Evolutionary conservation across 495 filamentous ascomycete species (phyloP).

Genomic region (Penicillium diatomitis): DNA sequence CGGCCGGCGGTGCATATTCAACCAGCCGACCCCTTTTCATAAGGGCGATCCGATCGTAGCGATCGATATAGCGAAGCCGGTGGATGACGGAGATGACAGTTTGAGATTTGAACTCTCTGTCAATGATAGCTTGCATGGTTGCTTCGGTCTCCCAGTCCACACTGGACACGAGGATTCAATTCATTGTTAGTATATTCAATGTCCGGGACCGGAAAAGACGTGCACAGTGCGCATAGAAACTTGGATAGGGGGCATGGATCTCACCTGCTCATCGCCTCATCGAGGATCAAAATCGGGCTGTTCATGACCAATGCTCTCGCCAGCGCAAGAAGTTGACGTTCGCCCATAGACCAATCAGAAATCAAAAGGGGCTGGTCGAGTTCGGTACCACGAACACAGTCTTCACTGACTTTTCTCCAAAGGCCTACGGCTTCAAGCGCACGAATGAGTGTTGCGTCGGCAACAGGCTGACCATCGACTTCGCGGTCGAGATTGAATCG

Average conservation of each 20-base stretch:
- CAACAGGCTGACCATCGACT: constrained; percentile 11
- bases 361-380: constrained; percentile 3
- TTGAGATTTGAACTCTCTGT: constrained; percentile 36
- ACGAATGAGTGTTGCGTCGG: constrained; percentile 3
- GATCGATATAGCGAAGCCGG: constrained; percentile 36
- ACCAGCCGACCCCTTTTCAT: constrained; percentile 5
- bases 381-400: constrained; percentile 5
- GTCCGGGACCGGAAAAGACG: not conserved
- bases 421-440: constrained; percentile 8
- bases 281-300: constrained; percentile 11
- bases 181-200: not conserved
- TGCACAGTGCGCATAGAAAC: not conserved
- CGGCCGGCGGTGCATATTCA: not conserved
- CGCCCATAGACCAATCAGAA: constrained; percentile 12
- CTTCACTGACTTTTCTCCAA: constrained; percentile 12
- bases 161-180: constrained; percentile 3
- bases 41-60: constrained; percentile 29
- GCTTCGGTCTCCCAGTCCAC: constrained; percentile 39
- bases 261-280: constrained; percentile 28
- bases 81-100: constrained; percentile 50
- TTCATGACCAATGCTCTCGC: constrained; percentile 11
- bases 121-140: constrained; percentile 39
- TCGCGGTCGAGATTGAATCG: constrained; percentile 35
- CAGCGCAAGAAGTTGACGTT: constrained; percentile 15
- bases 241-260: not conserved